Evolutionary conservation across 495 filamentous ascomycete genomes (phyloP).

Genomic region (Tuber magnatum): DNA sequence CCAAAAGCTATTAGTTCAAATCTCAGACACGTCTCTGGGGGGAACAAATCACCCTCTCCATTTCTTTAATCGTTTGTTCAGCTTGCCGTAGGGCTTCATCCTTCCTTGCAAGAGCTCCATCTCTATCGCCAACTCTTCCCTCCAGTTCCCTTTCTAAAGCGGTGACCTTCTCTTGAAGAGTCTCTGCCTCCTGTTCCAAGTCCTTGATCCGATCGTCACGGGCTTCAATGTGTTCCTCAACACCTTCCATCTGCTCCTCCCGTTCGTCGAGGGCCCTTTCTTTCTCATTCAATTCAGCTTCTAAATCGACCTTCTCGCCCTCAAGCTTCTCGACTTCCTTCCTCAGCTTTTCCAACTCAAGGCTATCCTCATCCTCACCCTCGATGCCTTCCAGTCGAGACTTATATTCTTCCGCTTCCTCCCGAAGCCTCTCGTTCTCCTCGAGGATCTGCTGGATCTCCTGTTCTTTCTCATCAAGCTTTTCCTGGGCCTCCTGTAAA

Average conservation of each 20-base stretch:
- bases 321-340: slow-evolving; percentile 52
- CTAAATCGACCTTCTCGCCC: slow-evolving; percentile 54
- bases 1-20: neutral
- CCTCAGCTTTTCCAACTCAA: slow-evolving; percentile 57
- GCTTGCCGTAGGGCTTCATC: slow-evolving; percentile 31
- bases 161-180: slow-evolving; percentile 26
- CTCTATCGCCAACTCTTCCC: slow-evolving; percentile 39
- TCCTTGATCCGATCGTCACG: slow-evolving; percentile 31
- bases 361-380: slow-evolving; percentile 59
- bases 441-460: slow-evolving; percentile 40
- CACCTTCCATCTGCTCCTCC: slow-evolving; percentile 52
- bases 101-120: slow-evolving; percentile 27
- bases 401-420: slow-evolving; percentile 63
- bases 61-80: slow-evolving; percentile 32
- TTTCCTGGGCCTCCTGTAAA: slow-evolving; percentile 48
- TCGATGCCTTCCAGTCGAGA: slow-evolving; percentile 56
- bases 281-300: slow-evolving; percentile 59
- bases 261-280: slow-evolving; percentile 55
- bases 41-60: slow-evolving; percentile 30
- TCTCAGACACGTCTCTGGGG: neutral
- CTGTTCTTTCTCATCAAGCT: slow-evolving; percentile 49
- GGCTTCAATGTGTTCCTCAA: slow-evolving; percentile 52
- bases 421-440: slow-evolving; percentile 54
- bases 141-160: slow-evolving; percentile 45
- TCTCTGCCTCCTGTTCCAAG: slow-evolving; percentile 26